phyloP scores from a whole-genome alignment of 805 yeast species.

The Candida corydali region DNA sequence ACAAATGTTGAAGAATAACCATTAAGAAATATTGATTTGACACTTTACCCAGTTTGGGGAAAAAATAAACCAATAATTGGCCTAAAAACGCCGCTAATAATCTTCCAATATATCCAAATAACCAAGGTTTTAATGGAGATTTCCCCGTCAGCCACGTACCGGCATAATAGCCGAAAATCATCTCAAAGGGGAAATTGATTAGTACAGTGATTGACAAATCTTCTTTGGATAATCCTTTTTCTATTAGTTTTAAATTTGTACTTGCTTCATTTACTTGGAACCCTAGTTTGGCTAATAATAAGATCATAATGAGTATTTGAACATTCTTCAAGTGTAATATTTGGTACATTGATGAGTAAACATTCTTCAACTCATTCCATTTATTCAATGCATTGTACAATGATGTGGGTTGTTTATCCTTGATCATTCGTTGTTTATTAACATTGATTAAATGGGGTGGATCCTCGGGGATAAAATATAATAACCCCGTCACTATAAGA shows the following conservation, averaged over 20 bases:
- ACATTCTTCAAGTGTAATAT: constrained; percentile 70
- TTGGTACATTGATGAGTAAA: constrained; percentile 62
- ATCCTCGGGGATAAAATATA: constrained; percentile 68
- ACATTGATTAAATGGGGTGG: constrained; percentile 45
- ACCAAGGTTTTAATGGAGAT: constrained; percentile 83
- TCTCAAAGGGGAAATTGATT: constrained; percentile 94
- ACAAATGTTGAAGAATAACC: constrained; percentile 76
- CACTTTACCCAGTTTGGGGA: constrained; percentile 57
- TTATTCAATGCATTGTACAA: constrained; percentile 11
- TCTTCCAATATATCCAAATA: constrained; percentile 81
- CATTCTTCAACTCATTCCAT: constrained; percentile 39
- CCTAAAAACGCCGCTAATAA: constrained; percentile 72
- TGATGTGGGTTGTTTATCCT: constrained; percentile 25
- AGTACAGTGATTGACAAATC: constrained; percentile 89
- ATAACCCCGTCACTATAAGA: constrained; percentile 57
- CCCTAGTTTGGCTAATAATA: constrained; percentile 80
- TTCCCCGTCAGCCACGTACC: constrained; percentile 89
- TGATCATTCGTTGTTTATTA: constrained; percentile 25
- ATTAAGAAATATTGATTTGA: constrained; percentile 55
- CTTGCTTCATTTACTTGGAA: constrained; percentile 96
- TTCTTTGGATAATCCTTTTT: constrained; percentile 88
- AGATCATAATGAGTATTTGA: constrained; percentile 68
- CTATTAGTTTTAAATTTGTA: constrained; percentile 84
- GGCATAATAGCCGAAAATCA: constrained; percentile 90
- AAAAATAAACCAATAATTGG: constrained; percentile 63